Evolutionary conservation across 208 protist species (phyloP).

Genomic region (Trypanosoma vivax): DNA sequence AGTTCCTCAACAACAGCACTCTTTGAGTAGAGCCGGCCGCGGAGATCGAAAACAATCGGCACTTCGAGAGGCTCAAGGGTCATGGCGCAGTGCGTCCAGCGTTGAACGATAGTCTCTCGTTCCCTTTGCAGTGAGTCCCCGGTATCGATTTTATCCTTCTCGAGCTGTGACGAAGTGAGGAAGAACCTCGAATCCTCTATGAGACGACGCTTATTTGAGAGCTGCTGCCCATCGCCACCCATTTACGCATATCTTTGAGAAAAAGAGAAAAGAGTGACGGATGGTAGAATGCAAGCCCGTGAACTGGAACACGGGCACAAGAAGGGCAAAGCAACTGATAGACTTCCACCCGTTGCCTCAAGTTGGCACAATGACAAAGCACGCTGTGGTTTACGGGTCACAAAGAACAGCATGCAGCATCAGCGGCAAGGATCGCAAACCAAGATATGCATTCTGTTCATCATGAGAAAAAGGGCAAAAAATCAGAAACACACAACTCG

Average conservation of each 20-base stretch:
- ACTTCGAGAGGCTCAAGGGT: slow-evolving; percentile 43
- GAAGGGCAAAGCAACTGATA: too few species aligned
- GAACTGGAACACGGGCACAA: too few species aligned
- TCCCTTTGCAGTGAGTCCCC: slow-evolving; percentile 16
- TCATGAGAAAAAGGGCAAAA: background rate
- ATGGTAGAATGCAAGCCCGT: background rate
- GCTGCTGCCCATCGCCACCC: slow-evolving; percentile 77
- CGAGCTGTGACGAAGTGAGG: slow-evolving; percentile 20
- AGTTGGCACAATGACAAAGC: too few species aligned
- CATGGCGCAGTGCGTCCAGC: slow-evolving; percentile 59
- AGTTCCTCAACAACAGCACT: slow-evolving; percentile 57
- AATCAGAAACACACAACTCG: background rate
- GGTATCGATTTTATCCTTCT: slow-evolving; percentile 4
- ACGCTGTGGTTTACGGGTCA: too few species aligned
- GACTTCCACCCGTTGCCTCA: too few species aligned
- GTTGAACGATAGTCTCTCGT: slow-evolving; percentile 19
- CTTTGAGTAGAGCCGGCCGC: slow-evolving; percentile 61
- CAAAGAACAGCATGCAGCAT: too few species aligned
- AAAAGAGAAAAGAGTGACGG: background rate
- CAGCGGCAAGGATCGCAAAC: too few species aligned
- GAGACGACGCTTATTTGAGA: slow-evolving; percentile 69
- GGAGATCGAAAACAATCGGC: slow-evolving; percentile 56
- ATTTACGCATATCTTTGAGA: slow-evolving; percentile 13
- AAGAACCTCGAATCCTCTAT: slow-evolving; percentile 47
- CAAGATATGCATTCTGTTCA: background rate